Base-by-base conservation (phyloP, 768 basidiomycete species). In the Russula sp. region DNA sequence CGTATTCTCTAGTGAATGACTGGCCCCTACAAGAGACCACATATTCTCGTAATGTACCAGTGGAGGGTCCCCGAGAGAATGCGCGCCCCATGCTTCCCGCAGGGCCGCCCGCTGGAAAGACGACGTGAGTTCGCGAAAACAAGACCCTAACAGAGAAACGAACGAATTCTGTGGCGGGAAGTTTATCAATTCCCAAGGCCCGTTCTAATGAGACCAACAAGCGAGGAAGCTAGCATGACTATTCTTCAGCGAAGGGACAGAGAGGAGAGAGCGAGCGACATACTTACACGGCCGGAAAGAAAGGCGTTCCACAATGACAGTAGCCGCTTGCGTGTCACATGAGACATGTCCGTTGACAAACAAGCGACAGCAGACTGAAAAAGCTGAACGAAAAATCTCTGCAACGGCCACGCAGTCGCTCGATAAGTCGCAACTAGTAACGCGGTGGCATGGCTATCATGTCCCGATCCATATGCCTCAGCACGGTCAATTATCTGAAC, bases 341-440 rank as follows among this genome's bases (percentile, higher is more conserved):
- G 74, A 2, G 75, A 69, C 14, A 73, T 68, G 54, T 73, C 80
- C 69, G 87, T 84, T 1, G 82, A 77, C 22, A 90, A 74, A 66
- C 83, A 87, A 7, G 79, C 79, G 62, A 88, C 74, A 4, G 86
- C 82, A 3, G 87, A 78, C 20, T 85, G 74, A 34, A 90, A 73
- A 48, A 90, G 70, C 66, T 89, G 89, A 0, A 82, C 84, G 62
- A 84, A 87, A 69, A 86, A 89, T 22, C 80, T 80, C 2, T 77
- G 75, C 20, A 85, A 79, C 20, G 84, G 74, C 83, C 85, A 84
- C 14, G 82, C 81, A 13, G 80, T 81, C 79, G 82, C 84, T 68
- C 85, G 77, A 65, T 83, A 81, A 42, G 79, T 72, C 36, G 79
- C 79, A 34, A 85, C 76, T 35, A 89, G 73, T 38, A 85, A 65